Evolutionary conservation across 2,329 filamentous ascomycete genomes (phyloP), one percentile per base, ranked within the genome.

Genomic region (Ophioceras dolichostomum): DNA sequence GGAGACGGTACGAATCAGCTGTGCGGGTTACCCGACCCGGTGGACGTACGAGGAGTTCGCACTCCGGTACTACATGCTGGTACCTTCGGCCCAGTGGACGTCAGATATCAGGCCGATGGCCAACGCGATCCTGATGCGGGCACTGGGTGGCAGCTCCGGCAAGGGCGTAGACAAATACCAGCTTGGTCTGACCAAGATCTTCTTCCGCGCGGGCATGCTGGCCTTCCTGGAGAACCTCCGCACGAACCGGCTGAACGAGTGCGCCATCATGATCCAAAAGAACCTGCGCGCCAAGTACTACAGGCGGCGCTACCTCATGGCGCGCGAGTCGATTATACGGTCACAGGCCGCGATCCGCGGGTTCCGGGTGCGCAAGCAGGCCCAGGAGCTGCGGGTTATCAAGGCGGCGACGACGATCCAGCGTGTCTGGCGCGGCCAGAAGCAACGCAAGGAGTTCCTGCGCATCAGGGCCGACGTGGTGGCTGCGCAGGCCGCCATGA

Each of bases 31-130:
- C 55, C 91, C 91, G 13, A 96, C 91, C 32, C 73, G 91, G 56
- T 98, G 91, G 93, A 96, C 91, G 0, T 98, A 95, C 55, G 91
- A 98, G 55, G 91, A 98, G 56, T 98, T 98, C 59, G 91, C 91
- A 14, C 68, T 95, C 41, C 79, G 91, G 43, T 98, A 98, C 65
- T 98, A 98, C 67, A 95, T 98, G 86, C 69, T 98, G 45, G 85
- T 94, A 34, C 86, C 80, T 36, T 96, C 91, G 4, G 70, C 71
- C 14, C 74, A 84, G 50, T 96, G 91, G 89, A 94, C 88, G 4
- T 79, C 86, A 0, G 88, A 96, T 57, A 94, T 98, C 47, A 77
- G 86, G 37, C 70, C 88, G 41, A 94, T 98, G 83, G 91, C 88
- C 32, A 85, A 94, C 57, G 82, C 82, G 16, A 98, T 98, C 50